Conservation (phyloP, 495 filamentous ascomycete species). For the Aspergillus coremiiformis region DNA sequence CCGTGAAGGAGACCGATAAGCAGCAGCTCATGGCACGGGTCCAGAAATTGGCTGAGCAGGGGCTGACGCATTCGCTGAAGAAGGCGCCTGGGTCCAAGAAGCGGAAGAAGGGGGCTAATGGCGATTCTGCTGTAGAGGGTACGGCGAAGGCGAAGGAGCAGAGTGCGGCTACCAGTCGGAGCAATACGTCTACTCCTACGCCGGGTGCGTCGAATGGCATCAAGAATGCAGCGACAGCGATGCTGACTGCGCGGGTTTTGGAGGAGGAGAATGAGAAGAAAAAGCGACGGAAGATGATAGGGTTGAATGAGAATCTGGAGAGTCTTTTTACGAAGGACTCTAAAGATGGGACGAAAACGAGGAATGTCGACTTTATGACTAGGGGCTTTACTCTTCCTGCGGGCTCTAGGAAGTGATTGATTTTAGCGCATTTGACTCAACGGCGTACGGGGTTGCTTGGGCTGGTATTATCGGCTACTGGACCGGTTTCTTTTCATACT, state of each 20-base stretch:
- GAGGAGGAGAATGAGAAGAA: slow-evolving; percentile 77
- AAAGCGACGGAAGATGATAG: slow-evolving; percentile 66
- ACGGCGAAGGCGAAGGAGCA: neutral
- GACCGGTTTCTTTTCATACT: slow-evolving; percentile 1
- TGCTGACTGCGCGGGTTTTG: slow-evolving; percentile 74
- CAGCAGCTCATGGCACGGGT: slow-evolving; percentile 57
- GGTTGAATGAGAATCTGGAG: slow-evolving; percentile 59
- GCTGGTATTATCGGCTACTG: slow-evolving; percentile 2
- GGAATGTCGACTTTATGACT: slow-evolving; percentile 68
- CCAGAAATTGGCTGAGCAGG: slow-evolving; percentile 56
- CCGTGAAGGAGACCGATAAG: slow-evolving; percentile 62
- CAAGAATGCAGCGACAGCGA: slow-evolving; percentile 79
- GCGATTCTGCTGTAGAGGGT: slow-evolving; percentile 6
- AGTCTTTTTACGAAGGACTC: slow-evolving; percentile 57
- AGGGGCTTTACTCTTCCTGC: slow-evolving; percentile 61
- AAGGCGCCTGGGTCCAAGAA: slow-evolving; percentile 67
- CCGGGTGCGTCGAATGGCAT: slow-evolving; percentile 47
- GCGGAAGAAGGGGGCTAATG: slow-evolving; percentile 50
- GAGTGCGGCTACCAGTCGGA: slow-evolving; percentile 16
- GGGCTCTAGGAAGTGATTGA: slow-evolving; percentile 19
- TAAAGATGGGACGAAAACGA: slow-evolving; percentile 43
- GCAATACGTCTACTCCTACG: slow-evolving; percentile 26
- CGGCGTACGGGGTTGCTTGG: slow-evolving; percentile 2
- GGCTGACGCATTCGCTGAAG: slow-evolving; percentile 82
- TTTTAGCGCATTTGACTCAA: neutral